These are phyloP conservation scores for Kockovaella imperatae DNA, from an alignment of 768 basidiomycete genomes.

Conservation along the genomic window DNA sequence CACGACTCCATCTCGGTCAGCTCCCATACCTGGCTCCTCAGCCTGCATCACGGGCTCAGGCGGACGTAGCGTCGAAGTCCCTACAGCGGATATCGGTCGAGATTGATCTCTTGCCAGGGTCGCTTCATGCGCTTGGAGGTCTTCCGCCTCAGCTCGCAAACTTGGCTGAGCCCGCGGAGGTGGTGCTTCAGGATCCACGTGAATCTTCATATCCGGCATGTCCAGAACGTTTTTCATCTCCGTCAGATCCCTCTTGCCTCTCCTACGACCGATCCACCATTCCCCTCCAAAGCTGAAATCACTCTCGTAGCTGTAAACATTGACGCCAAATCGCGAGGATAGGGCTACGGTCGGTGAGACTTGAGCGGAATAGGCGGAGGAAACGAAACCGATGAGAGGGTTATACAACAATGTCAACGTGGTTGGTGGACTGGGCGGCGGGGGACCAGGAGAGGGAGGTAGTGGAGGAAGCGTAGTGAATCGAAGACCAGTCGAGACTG, in stretches of 20 bases:
- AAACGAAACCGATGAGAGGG: constrained; percentile 90
- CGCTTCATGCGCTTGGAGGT: no score
- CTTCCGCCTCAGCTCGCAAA: no score
- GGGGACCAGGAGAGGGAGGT: constrained; percentile 50
- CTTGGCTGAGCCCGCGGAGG: no score
- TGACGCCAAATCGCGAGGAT: constrained; percentile 85
- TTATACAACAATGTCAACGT: constrained; percentile 92
- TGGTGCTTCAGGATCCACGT: no score
- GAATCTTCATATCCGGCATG: no score
- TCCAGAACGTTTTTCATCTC: constrained; percentile 15
- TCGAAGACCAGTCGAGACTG: constrained; percentile 88
- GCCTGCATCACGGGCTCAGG: not conserved
- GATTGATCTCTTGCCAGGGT: no score
- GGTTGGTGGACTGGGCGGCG: constrained; percentile 63
- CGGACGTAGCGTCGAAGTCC: constrained; percentile 1
- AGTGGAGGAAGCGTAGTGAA: constrained; percentile 77
- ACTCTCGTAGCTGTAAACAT: constrained; percentile 92
- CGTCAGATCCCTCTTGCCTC: constrained; percentile 29
- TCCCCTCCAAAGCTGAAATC: constrained; percentile 93
- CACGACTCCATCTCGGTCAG: constrained; percentile 59
- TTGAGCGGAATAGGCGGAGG: constrained; percentile 81
- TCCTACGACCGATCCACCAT: constrained; percentile 75
- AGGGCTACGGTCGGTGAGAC: constrained; percentile 76
- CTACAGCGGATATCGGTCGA: no score
- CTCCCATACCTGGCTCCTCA: constrained; percentile 46